These are phyloP conservation scores for Lunularia cruciata DNA, from an alignment of 225 moss, liverwort and hornwort genomes.

Conservation along the genomic window DNA sequence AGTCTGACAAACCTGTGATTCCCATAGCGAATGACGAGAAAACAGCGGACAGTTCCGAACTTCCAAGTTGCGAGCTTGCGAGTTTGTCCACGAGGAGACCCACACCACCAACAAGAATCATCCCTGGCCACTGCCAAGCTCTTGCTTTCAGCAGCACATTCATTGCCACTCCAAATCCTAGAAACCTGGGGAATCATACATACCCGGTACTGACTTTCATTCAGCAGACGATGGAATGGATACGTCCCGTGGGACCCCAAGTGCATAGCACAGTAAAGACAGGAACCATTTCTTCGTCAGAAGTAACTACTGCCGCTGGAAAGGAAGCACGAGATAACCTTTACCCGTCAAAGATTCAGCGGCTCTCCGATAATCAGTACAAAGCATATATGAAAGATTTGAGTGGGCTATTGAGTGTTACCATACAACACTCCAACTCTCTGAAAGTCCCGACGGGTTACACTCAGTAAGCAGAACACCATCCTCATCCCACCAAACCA, in stretches of 20 bases:
- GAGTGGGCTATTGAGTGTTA: not conserved
- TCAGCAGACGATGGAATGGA: too few relatives aligned
- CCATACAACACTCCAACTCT: constrained; percentile 11
- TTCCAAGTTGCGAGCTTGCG: constrained; percentile 35
- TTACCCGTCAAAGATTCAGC: too few relatives aligned
- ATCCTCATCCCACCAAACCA: constrained; percentile 61
- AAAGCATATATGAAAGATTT: too few relatives aligned
- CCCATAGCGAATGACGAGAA: constrained; percentile 71
- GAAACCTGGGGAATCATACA: constrained; percentile 28
- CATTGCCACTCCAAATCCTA: constrained; percentile 54
- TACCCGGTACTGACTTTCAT: too few relatives aligned
- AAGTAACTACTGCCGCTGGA: too few relatives aligned
- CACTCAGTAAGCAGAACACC: constrained; percentile 32
- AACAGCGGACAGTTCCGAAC: constrained; percentile 52
- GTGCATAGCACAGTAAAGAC: too few relatives aligned
- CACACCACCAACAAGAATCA: constrained; percentile 61
- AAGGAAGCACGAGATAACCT: too few relatives aligned
- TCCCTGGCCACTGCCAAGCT: constrained; percentile 68
- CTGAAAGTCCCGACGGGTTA: not conserved
- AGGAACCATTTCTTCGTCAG: too few relatives aligned
- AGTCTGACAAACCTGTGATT: constrained; percentile 32
- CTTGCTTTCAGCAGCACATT: constrained; percentile 63
- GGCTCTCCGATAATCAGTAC: too few relatives aligned
- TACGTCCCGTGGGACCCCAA: too few relatives aligned
- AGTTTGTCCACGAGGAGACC: constrained; percentile 46